A percentile compares a stretch with the other conserved stretches of the same genome.
Evolutionary conservation across 2,329 filamentous ascomycete genomes (phyloP).

Genomic region (Fusarium denticulatum): DNA sequence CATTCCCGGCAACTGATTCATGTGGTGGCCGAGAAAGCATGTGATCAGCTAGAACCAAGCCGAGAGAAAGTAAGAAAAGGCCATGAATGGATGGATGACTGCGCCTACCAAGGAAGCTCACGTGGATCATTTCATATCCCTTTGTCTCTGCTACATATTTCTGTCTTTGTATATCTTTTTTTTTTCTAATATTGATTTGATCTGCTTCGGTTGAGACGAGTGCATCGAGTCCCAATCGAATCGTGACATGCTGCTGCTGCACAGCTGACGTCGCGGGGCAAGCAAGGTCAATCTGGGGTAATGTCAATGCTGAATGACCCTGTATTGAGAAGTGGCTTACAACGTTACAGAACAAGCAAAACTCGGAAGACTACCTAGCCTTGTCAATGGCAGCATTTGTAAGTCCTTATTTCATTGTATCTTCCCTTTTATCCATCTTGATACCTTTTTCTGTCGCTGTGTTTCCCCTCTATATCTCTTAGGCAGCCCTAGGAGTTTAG

Average conservation of each 20-base stretch:
- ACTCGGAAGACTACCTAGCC: slow-evolving; percentile 18
- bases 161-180: not conserved
- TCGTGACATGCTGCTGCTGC: slow-evolving; percentile 17
- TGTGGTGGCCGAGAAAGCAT: slow-evolving; percentile 34
- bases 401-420: slow-evolving; percentile 30
- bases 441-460: not conserved
- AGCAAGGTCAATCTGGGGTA: slow-evolving; percentile 27
- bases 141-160: not conserved
- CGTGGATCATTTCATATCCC: slow-evolving; percentile 29
- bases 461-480: not conserved
- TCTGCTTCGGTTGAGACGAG: not conserved
- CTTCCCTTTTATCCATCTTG: not conserved
- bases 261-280: slow-evolving; percentile 37
- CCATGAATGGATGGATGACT: slow-evolving; percentile 23
- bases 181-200: not conserved
- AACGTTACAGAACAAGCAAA: slow-evolving; percentile 38
- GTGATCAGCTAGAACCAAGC: slow-evolving; percentile 31
- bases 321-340: slow-evolving; percentile 37
- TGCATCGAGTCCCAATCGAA: not conserved
- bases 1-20: slow-evolving; percentile 26
- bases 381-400: slow-evolving; percentile 51
- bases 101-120: slow-evolving; percentile 35
- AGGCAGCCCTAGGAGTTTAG: not conserved
- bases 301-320: slow-evolving; percentile 43
- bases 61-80: slow-evolving; percentile 22